Evolutionary conservation across 2,329 filamentous ascomycete genomes (phyloP).

Genomic region (Xylariaceae sp.): DNA sequence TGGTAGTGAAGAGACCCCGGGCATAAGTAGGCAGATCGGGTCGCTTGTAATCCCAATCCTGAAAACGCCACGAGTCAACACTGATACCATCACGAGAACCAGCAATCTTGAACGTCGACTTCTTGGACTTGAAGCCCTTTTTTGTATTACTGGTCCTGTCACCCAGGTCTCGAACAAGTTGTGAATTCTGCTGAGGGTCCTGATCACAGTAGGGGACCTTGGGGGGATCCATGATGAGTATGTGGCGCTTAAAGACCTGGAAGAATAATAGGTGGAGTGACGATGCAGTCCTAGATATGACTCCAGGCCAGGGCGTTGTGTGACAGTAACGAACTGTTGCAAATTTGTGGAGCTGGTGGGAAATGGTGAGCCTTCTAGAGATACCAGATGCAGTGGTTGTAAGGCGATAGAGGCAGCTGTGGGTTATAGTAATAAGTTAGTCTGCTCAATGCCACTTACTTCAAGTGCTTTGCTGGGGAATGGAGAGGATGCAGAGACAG

Average conservation of each 20-base stretch:
- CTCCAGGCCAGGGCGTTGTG: not conserved
- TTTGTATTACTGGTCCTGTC: slow-evolving; percentile 60
- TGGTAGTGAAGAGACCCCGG: slow-evolving; percentile 90
- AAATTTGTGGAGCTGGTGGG: no score
- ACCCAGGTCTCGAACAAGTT: slow-evolving; percentile 70
- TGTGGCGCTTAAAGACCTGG: slow-evolving; percentile 1
- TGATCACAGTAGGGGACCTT: slow-evolving; percentile 70
- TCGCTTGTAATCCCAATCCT: slow-evolving; percentile 96
- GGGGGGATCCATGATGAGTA: slow-evolving; percentile 41
- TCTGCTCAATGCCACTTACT: not conserved
- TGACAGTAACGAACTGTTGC: not conserved
- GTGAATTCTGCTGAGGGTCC: slow-evolving; percentile 69
- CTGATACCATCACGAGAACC: slow-evolving; percentile 66
- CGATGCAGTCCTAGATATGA: not conserved
- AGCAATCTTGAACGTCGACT: slow-evolving; percentile 74
- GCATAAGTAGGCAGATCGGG: slow-evolving; percentile 86
- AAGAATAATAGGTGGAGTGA: not conserved
- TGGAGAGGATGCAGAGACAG: no score
- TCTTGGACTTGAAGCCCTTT: slow-evolving; percentile 74
- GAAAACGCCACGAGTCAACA: slow-evolving; percentile 91
- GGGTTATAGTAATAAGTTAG: slow-evolving; percentile 10
- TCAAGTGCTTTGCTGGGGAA: not conserved
- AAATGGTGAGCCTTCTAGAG: not conserved
- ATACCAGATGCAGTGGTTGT: not conserved
- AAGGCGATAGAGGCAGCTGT: not conserved